Evolutionary conservation across 768 basidiomycete genomes (phyloP), one percentile per base, ranked within the genome.

Genomic region (Filobasidium wieringae): DNA sequence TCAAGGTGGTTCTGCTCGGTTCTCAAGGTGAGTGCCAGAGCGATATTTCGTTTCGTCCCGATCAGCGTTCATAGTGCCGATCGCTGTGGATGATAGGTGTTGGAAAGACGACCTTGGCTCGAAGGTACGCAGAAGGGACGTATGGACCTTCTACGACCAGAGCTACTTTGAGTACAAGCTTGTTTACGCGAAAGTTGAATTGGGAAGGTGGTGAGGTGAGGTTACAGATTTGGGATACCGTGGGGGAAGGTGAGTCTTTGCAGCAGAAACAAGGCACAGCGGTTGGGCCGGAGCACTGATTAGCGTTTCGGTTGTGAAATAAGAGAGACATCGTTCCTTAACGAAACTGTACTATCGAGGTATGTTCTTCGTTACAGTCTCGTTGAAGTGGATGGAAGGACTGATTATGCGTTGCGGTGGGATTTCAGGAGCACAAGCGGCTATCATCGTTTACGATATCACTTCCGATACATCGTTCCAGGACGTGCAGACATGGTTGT

Each of bases 1-100:
- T 86, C 73, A 92, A 92, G 82, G 87, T 92, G 73, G 89, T 93
- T 71, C 82, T 93, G 67, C 88, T 91, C 86, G 88, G 87, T 77
- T 89, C 86, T 75, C 79, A 78, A 66, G 81, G 81, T 80, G 55
- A 59, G 78, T 53, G 8, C n/a, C n/a, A n/a, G n/a, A n/a, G n/a
- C n/a, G n/a, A n/a, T n/a, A n/a, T n/a, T 8, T 14, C 22, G 36
- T 34, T 29, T 15, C 22, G 32, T 7, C 52, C 19, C 8, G 17
- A 14, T 37, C 5, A 19, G 22, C 32, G 34, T 47, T 40, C 65
- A 27, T 14, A 5, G 9, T 27, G n/a, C 26, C n/a, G n/a, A n/a
- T 3, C 36, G 8, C 43, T 27, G 14, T 33, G 53, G 9, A 36
- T 7, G 19, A 49, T 12, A 43, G 52, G 32, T 7, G 88, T 92